These are phyloP conservation scores for Podospora conica DNA, from an alignment of 495 filamentous ascomycete species.

Conservation along the genomic window DNA sequence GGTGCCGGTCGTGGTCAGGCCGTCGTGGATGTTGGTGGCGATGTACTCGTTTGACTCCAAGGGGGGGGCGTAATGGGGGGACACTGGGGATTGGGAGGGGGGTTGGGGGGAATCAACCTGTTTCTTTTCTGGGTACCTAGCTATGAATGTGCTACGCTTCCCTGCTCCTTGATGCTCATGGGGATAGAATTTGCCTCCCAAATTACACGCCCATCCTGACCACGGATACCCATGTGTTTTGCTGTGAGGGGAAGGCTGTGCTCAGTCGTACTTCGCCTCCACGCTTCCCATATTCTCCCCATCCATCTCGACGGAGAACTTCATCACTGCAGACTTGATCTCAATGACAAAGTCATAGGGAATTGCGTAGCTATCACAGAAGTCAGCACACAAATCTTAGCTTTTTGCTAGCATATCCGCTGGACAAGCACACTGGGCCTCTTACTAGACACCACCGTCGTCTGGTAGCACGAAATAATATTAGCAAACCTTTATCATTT, in stretches of 20 bases:
- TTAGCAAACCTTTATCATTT: background rate
- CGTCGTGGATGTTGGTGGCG: background rate
- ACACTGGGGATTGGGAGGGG: background rate
- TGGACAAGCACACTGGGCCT: background rate
- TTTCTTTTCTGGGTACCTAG: background rate
- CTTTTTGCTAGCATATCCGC: no score
- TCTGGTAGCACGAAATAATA: background rate
- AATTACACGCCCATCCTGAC: background rate
- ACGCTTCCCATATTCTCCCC: constrained; percentile 5
- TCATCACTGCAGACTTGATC: background rate
- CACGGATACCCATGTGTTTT: background rate
- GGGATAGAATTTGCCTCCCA: no score
- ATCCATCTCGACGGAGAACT: background rate
- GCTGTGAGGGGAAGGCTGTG: background rate
- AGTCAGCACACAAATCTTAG: background rate
- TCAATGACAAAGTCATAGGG: background rate
- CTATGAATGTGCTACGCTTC: background rate
- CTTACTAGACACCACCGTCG: background rate
- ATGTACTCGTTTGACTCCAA: background rate
- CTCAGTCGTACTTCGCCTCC: background rate
- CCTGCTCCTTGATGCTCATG: background rate
- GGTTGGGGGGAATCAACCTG: background rate
- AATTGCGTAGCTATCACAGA: background rate
- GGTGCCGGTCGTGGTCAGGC: constrained; percentile 18
- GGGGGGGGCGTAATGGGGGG: background rate